Base-by-base conservation (phyloP, 2,329 filamentous ascomycete species). In the Meredithiella fracta region DNA sequence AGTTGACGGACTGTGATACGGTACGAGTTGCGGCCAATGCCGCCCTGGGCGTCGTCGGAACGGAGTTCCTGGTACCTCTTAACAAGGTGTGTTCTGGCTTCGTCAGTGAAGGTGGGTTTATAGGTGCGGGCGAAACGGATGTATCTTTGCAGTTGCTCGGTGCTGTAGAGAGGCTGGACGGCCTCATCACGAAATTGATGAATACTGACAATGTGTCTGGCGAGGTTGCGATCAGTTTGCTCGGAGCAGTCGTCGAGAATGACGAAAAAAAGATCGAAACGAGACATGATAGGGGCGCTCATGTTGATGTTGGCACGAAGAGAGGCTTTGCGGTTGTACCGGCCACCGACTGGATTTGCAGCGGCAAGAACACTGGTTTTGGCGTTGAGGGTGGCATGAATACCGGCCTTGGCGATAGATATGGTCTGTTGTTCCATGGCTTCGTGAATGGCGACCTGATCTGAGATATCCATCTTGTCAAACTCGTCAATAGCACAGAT, bases 371-470 rank as follows among this genome's bases (percentile, higher is more conserved):
- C 97, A 50, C 85, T 92, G 0, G 92, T 96, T 56, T 92, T 82
- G 1, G 92, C 92, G 65, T 98, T 98, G 49, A 98, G 78, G 0
- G 92, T 98, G 3, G 92, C 94, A 67, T 98, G 92, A 58, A 98
- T 98, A 64, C 92, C 92, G 3, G 92, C 92, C 71, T 98, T 98
- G 59, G 92, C 91, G 64, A 98, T 98, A 7, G 89, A 96, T 62
- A 98, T 98, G 3, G 92, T 98, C 70, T 98, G 92, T 73, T 98
- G 92, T 78, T 98, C 92, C 92, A 98, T 98, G 59, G 92, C 92
- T 80, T 98, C 92, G 77, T 98, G 92, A 65, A 98, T 98, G 61
- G 92, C 92, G 56, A 98, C 92, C 71, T 98, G 92, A 67, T 98
- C 92, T 54, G 74, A 82, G 60, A 98, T 86, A 64, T 98, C 92